Evolutionary conservation across 371 early-diverging fungal species (phyloP).

Genomic region (Mortierella sp.): DNA sequence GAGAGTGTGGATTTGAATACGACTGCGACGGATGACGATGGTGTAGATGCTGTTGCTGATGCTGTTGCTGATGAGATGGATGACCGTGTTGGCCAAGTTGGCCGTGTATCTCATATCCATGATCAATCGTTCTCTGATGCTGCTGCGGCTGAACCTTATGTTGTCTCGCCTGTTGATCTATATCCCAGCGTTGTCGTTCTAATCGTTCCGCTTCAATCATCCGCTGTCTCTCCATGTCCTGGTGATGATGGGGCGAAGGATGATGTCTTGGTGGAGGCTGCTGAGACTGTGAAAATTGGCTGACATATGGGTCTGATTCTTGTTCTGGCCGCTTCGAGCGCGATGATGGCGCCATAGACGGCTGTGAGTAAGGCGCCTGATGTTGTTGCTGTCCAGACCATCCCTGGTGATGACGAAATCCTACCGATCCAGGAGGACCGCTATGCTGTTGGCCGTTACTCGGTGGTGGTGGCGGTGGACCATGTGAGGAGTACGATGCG

Average conservation of each 20-base stretch:
- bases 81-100: too few relatives aligned
- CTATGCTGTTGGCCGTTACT: constrained; percentile 5
- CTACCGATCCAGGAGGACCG: neutral
- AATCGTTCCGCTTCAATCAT: neutral
- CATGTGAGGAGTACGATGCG: constrained; percentile 13
- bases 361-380: constrained; percentile 6
- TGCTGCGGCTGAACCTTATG: neutral
- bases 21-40: too few relatives aligned
- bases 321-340: constrained; percentile 16
- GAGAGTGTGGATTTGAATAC: neutral
- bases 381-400: constrained; percentile 8
- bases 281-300: constrained; percentile 1
- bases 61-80: neutral
- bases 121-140: neutral
- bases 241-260: constrained; percentile 3
- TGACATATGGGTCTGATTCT: constrained; percentile 11
- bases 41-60: constrained; percentile 2
- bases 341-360: neutral
- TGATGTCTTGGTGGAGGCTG: neutral
- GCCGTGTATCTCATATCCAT: constrained; percentile 5
- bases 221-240: constrained; percentile 18
- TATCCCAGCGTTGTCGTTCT: constrained; percentile 17
- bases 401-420: constrained; percentile 4
- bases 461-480: constrained; percentile 9
- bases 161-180: constrained; percentile 23